phyloP scores from a whole-genome alignment of 148 eudicot genomes.

The Pouteria glomerata region DNA sequence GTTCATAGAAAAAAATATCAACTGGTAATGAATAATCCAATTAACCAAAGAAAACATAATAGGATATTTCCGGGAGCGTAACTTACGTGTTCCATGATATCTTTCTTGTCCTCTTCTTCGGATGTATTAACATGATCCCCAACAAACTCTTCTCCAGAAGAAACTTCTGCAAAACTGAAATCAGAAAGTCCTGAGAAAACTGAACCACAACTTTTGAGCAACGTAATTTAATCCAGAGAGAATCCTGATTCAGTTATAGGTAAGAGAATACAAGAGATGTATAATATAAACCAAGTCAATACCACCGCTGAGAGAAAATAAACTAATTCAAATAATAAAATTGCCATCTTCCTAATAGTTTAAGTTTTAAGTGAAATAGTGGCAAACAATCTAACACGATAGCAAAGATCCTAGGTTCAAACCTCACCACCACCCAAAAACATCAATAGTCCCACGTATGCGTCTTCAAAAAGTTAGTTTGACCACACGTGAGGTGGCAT shows the following conservation, averaged over 20 bases:
- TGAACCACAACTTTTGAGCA: conserved; percentile 2
- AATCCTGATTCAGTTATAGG: not conserved
- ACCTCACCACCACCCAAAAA: too few species aligned
- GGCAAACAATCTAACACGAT: too few species aligned
- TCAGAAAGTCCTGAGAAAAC: conserved; percentile 5
- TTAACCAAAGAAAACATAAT: conserved; percentile 6
- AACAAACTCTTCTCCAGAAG: conserved; percentile 63
- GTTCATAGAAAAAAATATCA: not conserved
- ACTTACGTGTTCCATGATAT: conserved; percentile 8
- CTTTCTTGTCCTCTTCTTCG: conserved; percentile 41
- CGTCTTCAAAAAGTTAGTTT: too few species aligned
- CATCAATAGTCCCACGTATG: too few species aligned
- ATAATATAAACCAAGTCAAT: too few species aligned
- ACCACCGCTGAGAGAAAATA: too few species aligned
- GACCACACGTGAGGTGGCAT: too few species aligned
- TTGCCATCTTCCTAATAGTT: too few species aligned
- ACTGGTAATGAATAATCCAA: conserved; percentile 14
- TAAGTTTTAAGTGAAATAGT: too few species aligned
- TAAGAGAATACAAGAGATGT: not conserved
- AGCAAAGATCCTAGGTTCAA: too few species aligned
- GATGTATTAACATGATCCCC: conserved; percentile 30
- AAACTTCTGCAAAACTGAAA: conserved; percentile 64
- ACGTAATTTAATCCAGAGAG: conserved; percentile 4
- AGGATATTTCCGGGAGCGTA: conserved; percentile 22
- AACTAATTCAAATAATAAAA: too few species aligned